Conservation (phyloP, 768 basidiomycete species). For the Leucocoprinus leucothites region DNA sequence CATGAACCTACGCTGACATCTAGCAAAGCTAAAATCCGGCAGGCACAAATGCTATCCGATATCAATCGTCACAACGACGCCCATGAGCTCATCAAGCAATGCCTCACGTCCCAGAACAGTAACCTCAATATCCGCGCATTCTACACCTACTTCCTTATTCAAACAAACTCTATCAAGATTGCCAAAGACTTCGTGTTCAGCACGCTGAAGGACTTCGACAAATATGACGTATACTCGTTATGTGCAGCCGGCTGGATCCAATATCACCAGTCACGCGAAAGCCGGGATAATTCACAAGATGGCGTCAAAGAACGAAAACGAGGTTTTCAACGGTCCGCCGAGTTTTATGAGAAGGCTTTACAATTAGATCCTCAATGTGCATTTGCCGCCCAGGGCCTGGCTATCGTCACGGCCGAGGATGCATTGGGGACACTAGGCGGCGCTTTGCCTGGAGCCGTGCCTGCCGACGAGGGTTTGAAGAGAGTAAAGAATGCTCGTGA, state of each 20-base stretch:
- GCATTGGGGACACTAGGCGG: slow-evolving; percentile 69
- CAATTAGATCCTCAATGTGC: slow-evolving; percentile 82
- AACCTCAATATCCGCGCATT: slow-evolving; percentile 89
- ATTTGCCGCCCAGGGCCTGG: slow-evolving; percentile 92
- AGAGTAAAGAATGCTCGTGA: slow-evolving; percentile 76
- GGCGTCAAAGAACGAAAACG: slow-evolving; percentile 69
- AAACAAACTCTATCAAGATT: slow-evolving; percentile 62
- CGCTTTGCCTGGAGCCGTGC: slow-evolving; percentile 39
- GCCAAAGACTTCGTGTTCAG: slow-evolving; percentile 90
- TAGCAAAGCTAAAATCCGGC: slow-evolving; percentile 82
- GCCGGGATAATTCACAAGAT: slow-evolving; percentile 56
- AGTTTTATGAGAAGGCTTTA: slow-evolving; percentile 91
- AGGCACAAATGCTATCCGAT: slow-evolving; percentile 73
- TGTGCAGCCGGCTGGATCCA: slow-evolving; percentile 87
- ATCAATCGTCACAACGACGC: slow-evolving; percentile 77
- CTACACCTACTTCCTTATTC: slow-evolving; percentile 91
- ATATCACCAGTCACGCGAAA: slow-evolving; percentile 86
- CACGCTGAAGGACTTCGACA: slow-evolving; percentile 83
- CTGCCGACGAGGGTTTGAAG: slow-evolving; percentile 60
- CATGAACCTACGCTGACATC: not conserved
- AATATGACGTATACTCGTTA: slow-evolving; percentile 86
- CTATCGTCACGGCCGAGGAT: slow-evolving; percentile 92
- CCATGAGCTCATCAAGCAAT: slow-evolving; percentile 87
- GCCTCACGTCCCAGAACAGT: slow-evolving; percentile 68
- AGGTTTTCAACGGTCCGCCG: slow-evolving; percentile 78